Evolutionary conservation across 2,329 filamentous ascomycete species (phyloP).

Genomic region (Aspergillus fumigatus): DNA sequence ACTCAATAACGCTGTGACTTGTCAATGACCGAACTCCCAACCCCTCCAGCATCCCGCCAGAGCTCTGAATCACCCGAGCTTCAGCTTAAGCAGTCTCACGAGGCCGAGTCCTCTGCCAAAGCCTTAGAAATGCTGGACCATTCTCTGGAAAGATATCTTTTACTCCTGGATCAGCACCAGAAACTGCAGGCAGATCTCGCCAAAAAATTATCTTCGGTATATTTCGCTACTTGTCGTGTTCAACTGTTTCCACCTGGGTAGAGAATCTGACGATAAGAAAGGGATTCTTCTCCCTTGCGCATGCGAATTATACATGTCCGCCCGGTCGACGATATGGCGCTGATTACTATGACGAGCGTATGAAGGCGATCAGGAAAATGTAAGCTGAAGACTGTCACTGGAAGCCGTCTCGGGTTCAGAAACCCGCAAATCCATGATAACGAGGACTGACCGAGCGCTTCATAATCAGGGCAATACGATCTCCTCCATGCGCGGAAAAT

Average conservation of each 20-base stretch:
- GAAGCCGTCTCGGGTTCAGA: not conserved
- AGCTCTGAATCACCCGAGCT: constrained; percentile 24
- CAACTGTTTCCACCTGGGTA: not conserved
- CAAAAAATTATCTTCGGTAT: constrained; percentile 38
- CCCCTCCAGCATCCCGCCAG: constrained; percentile 30
- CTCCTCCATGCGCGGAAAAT: not conserved
- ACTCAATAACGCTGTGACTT: not conserved
- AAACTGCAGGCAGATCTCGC: constrained; percentile 35
- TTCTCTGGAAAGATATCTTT: constrained; percentile 41
- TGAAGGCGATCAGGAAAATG: constrained; percentile 45
- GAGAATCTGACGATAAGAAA: constrained; percentile 20
- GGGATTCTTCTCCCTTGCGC: constrained; percentile 46
- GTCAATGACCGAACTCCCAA: constrained; percentile 31
- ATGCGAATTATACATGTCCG: constrained; percentile 45
- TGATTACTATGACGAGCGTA: constrained; percentile 48
- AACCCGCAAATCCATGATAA: not conserved
- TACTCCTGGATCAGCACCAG: constrained; percentile 41
- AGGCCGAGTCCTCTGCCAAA: constrained; percentile 19
- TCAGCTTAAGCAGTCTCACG: constrained; percentile 13
- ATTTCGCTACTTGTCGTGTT: not conserved
- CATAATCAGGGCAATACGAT: constrained; percentile 11
- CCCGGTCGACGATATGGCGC: constrained; percentile 44
- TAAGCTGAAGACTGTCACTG: constrained; percentile 16
- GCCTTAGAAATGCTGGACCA: constrained; percentile 34
- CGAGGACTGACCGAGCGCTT: constrained; percentile 1